These are phyloP conservation scores for Rosa hybrid DNA, from an alignment of 331 rosid species.

Conservation along the genomic window DNA sequence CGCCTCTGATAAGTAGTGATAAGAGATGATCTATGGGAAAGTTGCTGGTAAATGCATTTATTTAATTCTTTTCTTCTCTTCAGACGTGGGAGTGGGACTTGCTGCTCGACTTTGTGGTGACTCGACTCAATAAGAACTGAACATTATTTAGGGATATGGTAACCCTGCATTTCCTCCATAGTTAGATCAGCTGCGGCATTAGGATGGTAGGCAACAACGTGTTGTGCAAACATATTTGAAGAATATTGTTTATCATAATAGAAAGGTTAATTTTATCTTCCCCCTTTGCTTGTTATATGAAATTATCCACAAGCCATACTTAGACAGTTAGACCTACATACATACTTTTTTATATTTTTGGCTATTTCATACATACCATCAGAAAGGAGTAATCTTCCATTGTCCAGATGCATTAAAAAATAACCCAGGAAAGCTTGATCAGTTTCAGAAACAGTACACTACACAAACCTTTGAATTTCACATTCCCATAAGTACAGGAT, in stretches of 20 bases:
- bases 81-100: constrained; percentile 11
- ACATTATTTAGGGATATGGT: constrained; percentile 1
- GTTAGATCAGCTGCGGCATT: neutral
- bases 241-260: neutral
- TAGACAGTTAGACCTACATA: neutral
- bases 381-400: neutral
- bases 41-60: constrained; percentile 13
- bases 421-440: neutral
- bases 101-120: neutral
- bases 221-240: neutral
- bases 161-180: neutral
- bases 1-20: constrained; percentile 24
- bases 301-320: neutral
- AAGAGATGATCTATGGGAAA: neutral
- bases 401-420: neutral
- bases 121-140: constrained; percentile 1
- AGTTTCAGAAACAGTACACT: neutral
- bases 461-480: neutral
- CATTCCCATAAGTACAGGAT: neutral
- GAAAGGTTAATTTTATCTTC: neutral
- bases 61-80: constrained; percentile 25
- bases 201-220: constrained; percentile 6
- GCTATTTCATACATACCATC: too few species aligned
- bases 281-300: neutral
- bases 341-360: neutral